Evolutionary conservation across 177 flowering plant genomes (phyloP).

Genomic region (Vitis hybrid): DNA sequence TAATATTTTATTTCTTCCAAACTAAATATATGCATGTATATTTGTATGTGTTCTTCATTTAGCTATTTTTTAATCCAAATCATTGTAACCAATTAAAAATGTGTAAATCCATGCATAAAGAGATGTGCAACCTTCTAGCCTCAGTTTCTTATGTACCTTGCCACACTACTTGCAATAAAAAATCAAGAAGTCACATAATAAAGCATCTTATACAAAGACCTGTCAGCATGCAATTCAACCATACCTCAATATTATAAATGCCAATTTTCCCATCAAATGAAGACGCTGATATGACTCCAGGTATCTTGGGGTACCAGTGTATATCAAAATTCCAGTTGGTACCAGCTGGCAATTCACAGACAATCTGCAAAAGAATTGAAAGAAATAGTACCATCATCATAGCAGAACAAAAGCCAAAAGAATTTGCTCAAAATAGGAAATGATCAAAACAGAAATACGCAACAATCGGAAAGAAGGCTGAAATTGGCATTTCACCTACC

Average conservation of each 20-base stretch:
- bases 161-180: neutral
- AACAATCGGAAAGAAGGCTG: neutral
- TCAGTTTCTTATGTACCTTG: neutral
- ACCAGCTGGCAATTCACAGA: conserved; percentile 83
- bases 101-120: too few relatives aligned
- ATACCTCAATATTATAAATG: conserved; percentile 92
- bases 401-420: conserved; percentile 1
- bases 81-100: too few relatives aligned
- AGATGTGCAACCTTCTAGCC: too few relatives aligned
- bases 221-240: neutral
- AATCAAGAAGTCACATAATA: neutral
- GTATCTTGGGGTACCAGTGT: conserved; percentile 95
- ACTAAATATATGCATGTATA: too few relatives aligned
- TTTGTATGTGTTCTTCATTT: too few relatives aligned
- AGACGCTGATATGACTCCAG: conserved; percentile 94
- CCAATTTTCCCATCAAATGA: conserved; percentile 98
- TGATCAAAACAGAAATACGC: neutral
- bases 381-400: conserved; percentile 7
- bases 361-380: conserved; percentile 53
- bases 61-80: too few relatives aligned
- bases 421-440: neutral
- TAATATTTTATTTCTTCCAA: too few relatives aligned
- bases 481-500: conserved; percentile 33
- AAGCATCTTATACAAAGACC: conserved; percentile 1
- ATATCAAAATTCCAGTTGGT: conserved; percentile 95